Conservation (phyloP, 2,329 filamentous ascomycete genomes). For the Balansia obtecta region DNA sequence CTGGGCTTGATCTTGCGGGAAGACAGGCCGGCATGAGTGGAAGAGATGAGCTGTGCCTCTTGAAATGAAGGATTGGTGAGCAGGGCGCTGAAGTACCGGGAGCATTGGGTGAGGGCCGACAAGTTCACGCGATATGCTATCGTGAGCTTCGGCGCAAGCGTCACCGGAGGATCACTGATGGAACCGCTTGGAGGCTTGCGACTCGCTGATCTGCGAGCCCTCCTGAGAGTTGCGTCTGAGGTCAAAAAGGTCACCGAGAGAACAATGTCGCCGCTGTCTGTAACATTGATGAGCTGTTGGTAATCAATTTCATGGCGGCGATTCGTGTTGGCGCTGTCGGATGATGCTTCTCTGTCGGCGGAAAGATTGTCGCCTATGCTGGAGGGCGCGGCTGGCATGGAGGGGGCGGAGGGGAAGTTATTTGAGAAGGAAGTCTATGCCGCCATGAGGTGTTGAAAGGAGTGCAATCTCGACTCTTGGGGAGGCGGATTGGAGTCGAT, state of each 20-base stretch:
- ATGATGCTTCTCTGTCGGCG: constrained; percentile 6
- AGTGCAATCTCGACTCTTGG: neutral
- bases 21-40: constrained; percentile 36
- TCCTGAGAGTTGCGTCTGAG: constrained; percentile 35
- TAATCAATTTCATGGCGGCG: constrained; percentile 4
- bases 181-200: constrained; percentile 15
- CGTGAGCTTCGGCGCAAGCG: constrained; percentile 23
- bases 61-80: constrained; percentile 50
- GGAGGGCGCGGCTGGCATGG: neutral
- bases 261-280: constrained; percentile 48
- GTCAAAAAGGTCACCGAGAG: constrained; percentile 55
- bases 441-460: too few relatives aligned
- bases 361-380: constrained; percentile 3
- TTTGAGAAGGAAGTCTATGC: too few relatives aligned
- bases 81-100: constrained; percentile 58
- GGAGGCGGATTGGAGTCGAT: neutral
- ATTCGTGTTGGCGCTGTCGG: neutral
- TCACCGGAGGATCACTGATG: constrained; percentile 8
- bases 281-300: constrained; percentile 34
- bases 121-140: constrained; percentile 49
- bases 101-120: constrained; percentile 43
- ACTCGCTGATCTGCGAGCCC: constrained; percentile 27
- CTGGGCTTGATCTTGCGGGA: constrained; percentile 32
- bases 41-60: constrained; percentile 45
- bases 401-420: neutral